Conservation (phyloP, 805 yeast genomes). For the Saturnispora galanensis region DNA sequence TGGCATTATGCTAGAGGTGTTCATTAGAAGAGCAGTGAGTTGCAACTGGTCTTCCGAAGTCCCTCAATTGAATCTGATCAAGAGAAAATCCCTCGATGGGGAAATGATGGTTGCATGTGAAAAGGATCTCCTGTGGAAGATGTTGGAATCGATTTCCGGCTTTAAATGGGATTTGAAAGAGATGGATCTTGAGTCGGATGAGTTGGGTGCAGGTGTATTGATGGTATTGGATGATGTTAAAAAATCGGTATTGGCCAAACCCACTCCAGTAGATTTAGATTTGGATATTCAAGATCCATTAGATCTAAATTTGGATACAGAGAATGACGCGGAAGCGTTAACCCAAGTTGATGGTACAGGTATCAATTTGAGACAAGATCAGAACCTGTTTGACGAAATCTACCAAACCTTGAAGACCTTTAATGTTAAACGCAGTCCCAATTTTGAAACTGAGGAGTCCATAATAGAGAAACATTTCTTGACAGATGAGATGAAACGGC, state of each 20-base stretch:
- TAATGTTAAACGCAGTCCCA: neutral
- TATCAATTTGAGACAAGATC: constrained; percentile 5
- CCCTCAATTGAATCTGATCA: neutral
- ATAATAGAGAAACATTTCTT: constrained; percentile 1
- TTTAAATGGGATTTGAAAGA: constrained; percentile 8
- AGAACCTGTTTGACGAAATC: constrained; percentile 10
- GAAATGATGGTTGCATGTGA: neutral
- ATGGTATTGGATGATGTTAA: constrained; percentile 5
- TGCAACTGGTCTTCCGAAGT: too few species aligned
- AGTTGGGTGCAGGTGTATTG: constrained; percentile 8
- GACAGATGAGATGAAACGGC: too few species aligned
- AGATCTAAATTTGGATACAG: neutral
- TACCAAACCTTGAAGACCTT: constrained; percentile 9
- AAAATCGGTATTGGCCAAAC: too few species aligned
- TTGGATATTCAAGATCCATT: neutral
- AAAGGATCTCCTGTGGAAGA: neutral
- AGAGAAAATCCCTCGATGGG: neutral
- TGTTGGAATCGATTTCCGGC: neutral
- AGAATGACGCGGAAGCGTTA: neutral
- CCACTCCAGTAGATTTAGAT: neutral
- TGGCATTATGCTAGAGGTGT: constrained; percentile 12
- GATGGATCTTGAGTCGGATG: neutral
- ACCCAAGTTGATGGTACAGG: neutral
- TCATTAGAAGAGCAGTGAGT: constrained; percentile 3
- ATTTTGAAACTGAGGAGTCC: neutral